phyloP scores from a whole-genome alignment of 192 early-diverging fungal genomes.

The Linnemannia schmuckeri region DNA sequence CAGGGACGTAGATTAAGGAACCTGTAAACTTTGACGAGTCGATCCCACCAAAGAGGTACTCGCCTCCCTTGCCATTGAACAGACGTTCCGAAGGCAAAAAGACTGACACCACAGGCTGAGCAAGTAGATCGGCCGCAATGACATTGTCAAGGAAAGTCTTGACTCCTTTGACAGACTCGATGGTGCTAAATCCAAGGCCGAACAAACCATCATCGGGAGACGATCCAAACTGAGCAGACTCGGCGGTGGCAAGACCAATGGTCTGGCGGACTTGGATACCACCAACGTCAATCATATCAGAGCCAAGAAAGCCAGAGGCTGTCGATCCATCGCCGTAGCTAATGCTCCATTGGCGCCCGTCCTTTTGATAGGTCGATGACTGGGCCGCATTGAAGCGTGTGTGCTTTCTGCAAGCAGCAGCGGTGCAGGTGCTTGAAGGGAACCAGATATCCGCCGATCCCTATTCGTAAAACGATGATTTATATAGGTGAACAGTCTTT shows the following conservation, averaged over 20 bases:
- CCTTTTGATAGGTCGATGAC: constrained; percentile 62
- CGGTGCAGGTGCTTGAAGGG: constrained; percentile 56
- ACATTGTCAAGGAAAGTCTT: constrained; percentile 65
- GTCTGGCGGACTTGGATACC: constrained; percentile 68
- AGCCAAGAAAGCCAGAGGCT: constrained; percentile 36
- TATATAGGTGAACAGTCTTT: neutral
- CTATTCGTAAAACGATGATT: neutral
- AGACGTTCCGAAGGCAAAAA: constrained; percentile 61
- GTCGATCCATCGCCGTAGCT: constrained; percentile 71
- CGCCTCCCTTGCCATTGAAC: constrained; percentile 51
- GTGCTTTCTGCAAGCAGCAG: constrained; percentile 53
- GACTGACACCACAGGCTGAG: constrained; percentile 69
- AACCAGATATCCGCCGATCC: constrained; percentile 69
- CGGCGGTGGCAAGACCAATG: constrained; percentile 68
- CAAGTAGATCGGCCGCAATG: constrained; percentile 61
- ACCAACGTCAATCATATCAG: constrained; percentile 69
- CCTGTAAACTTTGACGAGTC: constrained; percentile 58
- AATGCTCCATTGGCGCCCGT: constrained; percentile 66
- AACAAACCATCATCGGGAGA: constrained; percentile 70
- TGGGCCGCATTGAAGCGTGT: constrained; percentile 55
- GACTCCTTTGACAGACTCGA: constrained; percentile 34
- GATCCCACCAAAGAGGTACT: constrained; percentile 64
- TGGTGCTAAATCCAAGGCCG: constrained; percentile 68
- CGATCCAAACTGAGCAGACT: constrained; percentile 60
- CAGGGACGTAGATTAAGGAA: constrained; percentile 62